A percentile compares a stretch with the other conserved stretches of the same genome.
Conservation (phyloP, 2,329 filamentous ascomycete genomes). For the Diplodia sapinea region DNA sequence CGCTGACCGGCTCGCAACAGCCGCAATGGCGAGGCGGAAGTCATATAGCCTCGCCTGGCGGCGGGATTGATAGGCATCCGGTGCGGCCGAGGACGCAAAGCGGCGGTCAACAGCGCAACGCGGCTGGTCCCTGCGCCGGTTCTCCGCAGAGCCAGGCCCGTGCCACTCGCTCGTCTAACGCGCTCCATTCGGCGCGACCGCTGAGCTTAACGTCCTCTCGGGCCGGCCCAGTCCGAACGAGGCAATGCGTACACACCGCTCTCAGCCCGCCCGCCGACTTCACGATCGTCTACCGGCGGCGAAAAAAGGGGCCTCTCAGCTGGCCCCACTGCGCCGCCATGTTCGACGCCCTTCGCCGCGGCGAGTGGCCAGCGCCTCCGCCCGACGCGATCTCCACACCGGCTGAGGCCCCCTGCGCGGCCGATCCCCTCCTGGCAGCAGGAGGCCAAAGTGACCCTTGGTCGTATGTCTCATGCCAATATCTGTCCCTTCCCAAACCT, state of each 20-base stretch:
- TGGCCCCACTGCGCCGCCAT: constrained; percentile 22
- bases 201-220: constrained; percentile 26
- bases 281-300: constrained; percentile 12
- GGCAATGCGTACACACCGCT: constrained; percentile 25
- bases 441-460: constrained; percentile 26
- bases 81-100: constrained; percentile 20
- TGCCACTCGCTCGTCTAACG: constrained; percentile 13
- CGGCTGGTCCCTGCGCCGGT: constrained; percentile 15
- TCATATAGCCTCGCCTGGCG: constrained; percentile 9
- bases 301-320: constrained; percentile 8
- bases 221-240: constrained; percentile 26
- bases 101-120: constrained; percentile 19
- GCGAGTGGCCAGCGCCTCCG: constrained; percentile 23
- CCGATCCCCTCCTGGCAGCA: constrained; percentile 24
- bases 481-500: constrained; percentile 23
- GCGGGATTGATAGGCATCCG: constrained; percentile 17
- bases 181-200: constrained; percentile 6
- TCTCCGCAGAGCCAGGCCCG: constrained; percentile 11
- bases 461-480: constrained; percentile 32
- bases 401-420: constrained; percentile 25
- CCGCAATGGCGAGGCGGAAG: constrained; percentile 11
- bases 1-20: constrained; percentile 11
- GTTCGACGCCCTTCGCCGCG: constrained; percentile 19
- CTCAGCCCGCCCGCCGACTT: constrained; percentile 19
- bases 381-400: constrained; percentile 23